Evolutionary conservation across 345 rosid genomes (phyloP).

Genomic region (Corchorus capsularis): DNA sequence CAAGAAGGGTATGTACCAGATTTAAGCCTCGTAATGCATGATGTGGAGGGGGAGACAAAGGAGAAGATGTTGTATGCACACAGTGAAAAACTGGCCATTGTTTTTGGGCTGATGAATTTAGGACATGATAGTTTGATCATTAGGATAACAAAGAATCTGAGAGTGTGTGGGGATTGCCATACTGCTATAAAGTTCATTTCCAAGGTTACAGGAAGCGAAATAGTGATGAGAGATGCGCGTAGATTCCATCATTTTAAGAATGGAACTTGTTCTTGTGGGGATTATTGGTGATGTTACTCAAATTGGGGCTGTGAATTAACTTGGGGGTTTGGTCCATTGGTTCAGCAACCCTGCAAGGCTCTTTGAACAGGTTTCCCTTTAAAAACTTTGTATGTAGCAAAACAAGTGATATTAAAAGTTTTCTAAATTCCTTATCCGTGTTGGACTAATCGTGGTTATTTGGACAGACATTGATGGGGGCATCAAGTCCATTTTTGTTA

Average conservation of each 20-base stretch:
- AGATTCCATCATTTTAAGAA: constrained; percentile 76
- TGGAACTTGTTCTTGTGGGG: constrained; percentile 72
- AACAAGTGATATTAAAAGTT: neutral
- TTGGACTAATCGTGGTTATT: neutral
- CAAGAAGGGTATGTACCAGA: constrained; percentile 21
- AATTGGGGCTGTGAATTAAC: too few relatives aligned
- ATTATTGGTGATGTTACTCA: constrained; percentile 58
- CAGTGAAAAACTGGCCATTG: constrained; percentile 74
- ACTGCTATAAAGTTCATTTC: constrained; percentile 72
- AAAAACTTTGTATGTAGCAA: neutral
- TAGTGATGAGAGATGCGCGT: constrained; percentile 74
- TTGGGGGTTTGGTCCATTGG: neutral
- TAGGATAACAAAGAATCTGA: constrained; percentile 73
- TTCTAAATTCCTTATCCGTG: neutral
- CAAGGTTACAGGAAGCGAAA: constrained; percentile 62
- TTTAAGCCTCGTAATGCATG: constrained; percentile 64
- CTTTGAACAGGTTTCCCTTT: neutral
- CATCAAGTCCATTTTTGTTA: neutral
- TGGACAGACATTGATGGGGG: neutral
- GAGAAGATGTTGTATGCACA: constrained; percentile 47
- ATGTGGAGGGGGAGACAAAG: constrained; percentile 83
- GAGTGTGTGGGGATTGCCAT: constrained; percentile 82
- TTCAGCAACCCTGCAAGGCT: neutral
- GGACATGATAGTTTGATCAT: constrained; percentile 63
- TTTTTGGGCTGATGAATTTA: constrained; percentile 73